These are phyloP conservation scores for Juglanconis oblonga DNA, from an alignment of 2,329 filamentous ascomycete genomes.

Conservation along the genomic window DNA sequence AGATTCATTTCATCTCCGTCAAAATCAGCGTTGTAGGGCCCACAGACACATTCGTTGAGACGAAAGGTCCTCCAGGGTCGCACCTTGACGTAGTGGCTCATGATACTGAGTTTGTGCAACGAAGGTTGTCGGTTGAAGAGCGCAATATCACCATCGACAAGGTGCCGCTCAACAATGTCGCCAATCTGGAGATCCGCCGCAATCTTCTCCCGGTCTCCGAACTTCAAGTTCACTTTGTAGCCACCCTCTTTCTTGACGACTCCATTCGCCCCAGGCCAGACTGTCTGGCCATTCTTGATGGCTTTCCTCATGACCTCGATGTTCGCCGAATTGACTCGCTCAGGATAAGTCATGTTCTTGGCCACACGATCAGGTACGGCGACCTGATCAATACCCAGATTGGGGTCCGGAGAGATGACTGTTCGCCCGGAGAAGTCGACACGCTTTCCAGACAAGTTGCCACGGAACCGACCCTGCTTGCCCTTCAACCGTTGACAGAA, in stretches of 20 bases:
- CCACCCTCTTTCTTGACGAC: constrained; percentile 65
- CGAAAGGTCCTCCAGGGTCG: constrained; percentile 94
- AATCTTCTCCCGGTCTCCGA: constrained; percentile 66
- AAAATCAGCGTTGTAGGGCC: constrained; percentile 98
- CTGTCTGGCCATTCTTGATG: constrained; percentile 69
- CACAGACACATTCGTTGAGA: constrained; percentile 96
- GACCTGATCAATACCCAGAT: constrained; percentile 88
- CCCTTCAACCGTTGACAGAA: constrained; percentile 96
- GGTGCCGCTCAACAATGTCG: constrained; percentile 88
- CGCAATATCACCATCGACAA: constrained; percentile 93
- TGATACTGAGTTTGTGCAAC: constrained; percentile 96
- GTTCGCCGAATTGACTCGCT: constrained; percentile 81
- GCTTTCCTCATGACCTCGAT: constrained; percentile 75
- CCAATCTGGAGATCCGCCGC: constrained; percentile 75
- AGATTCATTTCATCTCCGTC: constrained; percentile 99
- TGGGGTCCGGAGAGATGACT: constrained; percentile 96
- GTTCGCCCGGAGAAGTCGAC: constrained; percentile 97
- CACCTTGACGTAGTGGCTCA: constrained; percentile 90
- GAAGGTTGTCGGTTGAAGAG: constrained; percentile 98
- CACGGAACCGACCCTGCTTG: constrained; percentile 95
- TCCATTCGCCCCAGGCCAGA: constrained; percentile 86
- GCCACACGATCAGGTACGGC: constrained; percentile 90
- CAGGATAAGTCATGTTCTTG: constrained; percentile 93
- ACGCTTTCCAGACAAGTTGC: constrained; percentile 95
- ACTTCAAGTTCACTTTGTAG: constrained; percentile 73